phyloP scores from a whole-genome alignment of 306 rosid species.

The Alnus rubra region DNA sequence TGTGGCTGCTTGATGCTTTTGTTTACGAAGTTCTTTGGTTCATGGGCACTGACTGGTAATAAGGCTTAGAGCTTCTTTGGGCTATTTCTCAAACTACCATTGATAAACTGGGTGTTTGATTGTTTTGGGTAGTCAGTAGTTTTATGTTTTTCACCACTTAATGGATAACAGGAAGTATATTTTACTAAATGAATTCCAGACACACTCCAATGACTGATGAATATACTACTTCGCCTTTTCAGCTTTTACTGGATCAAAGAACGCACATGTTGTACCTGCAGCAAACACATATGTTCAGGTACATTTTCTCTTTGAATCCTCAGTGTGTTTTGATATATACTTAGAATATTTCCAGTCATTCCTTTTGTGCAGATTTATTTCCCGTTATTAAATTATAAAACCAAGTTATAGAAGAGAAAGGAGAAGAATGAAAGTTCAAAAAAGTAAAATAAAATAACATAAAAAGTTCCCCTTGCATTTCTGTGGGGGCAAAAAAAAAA shows the following conservation, averaged over 20 bases:
- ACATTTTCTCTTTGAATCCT: slow-evolving; percentile 20
- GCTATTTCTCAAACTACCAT: neutral
- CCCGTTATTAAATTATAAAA: neutral
- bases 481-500: neutral
- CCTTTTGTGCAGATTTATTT: neutral
- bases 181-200: slow-evolving; percentile 25
- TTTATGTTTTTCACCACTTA: slow-evolving; percentile 21
- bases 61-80: slow-evolving; percentile 16
- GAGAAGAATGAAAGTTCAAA: neutral
- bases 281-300: slow-evolving; percentile 91
- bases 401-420: neutral
- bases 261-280: slow-evolving; percentile 61
- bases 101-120: neutral
- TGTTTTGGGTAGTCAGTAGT: neutral
- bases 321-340: neutral
- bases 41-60: slow-evolving; percentile 69
- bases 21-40: slow-evolving; percentile 69
- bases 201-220: slow-evolving; percentile 38
- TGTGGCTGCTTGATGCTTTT: slow-evolving; percentile 80
- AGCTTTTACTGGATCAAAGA: slow-evolving; percentile 84
- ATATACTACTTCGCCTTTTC: slow-evolving; percentile 41
- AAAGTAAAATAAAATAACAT: neutral
- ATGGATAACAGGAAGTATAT: slow-evolving; percentile 20
- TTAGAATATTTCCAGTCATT: neutral
- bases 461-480: neutral